These are phyloP conservation scores for Camellia granthamiana DNA, from an alignment of 148 eudicot species.

Conservation along the genomic window DNA sequence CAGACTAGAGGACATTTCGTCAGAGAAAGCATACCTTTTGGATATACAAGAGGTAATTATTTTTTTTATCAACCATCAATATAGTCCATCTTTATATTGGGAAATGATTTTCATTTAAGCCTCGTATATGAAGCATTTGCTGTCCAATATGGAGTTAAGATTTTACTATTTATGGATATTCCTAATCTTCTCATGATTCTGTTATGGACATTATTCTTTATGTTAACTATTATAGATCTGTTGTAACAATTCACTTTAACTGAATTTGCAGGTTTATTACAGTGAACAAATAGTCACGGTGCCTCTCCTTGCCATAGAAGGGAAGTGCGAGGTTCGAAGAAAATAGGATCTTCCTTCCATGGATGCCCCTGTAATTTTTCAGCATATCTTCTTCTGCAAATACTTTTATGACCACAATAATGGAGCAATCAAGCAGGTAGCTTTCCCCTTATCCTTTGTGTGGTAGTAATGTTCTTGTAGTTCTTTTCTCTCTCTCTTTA, in stretches of 20 bases:
- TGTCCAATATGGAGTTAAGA: neutral
- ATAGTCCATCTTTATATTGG: slow-evolving; percentile 6
- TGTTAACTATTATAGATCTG: neutral
- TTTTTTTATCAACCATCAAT: too few species aligned
- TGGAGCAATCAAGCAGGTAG: slow-evolving; percentile 87
- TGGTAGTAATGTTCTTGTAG: neutral
- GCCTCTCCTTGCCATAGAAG: slow-evolving; percentile 51
- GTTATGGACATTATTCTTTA: neutral
- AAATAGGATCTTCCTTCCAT: slow-evolving; percentile 56
- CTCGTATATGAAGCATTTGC: neutral
- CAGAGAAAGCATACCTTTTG: slow-evolving; percentile 85
- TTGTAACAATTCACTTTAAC: neutral
- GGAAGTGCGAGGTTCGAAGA: slow-evolving; percentile 79
- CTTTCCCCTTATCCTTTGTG: neutral
- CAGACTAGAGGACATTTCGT: slow-evolving; percentile 89
- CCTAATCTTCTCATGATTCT: neutral
- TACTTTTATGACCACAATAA: slow-evolving; percentile 65
- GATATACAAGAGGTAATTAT: slow-evolving; percentile 83
- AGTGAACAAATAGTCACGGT: slow-evolving; percentile 63
- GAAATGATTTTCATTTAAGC: neutral
- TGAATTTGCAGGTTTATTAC: slow-evolving; percentile 64
- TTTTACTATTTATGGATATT: neutral
- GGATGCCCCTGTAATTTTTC: slow-evolving; percentile 48
- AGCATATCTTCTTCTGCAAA: slow-evolving; percentile 87
- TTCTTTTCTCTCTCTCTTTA: neutral